phyloP scores from a whole-genome alignment of 2,329 filamentous ascomycete genomes.

The Pestalotiopsis sp. region DNA sequence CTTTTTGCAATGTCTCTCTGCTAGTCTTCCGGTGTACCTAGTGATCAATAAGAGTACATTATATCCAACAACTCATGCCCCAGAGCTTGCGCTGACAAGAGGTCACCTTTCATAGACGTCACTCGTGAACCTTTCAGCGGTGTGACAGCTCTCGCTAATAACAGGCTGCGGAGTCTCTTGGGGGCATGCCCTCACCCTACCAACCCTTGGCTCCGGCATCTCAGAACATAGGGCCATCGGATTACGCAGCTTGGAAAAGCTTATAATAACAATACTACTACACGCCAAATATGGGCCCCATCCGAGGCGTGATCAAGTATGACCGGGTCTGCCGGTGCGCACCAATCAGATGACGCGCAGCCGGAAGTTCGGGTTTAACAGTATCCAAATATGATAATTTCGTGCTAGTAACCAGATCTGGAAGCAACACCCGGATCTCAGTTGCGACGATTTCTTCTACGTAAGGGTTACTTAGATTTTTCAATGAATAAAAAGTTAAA shows the following conservation, averaged over 20 bases:
- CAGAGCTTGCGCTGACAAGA: not conserved
- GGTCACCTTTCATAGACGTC: not conserved
- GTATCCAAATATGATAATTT: not conserved
- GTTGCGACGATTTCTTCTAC: no score
- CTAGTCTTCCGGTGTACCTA: not conserved
- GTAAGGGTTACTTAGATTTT: no score
- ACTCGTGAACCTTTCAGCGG: not conserved
- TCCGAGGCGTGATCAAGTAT: not conserved
- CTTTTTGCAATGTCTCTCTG: no score
- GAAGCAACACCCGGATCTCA: not conserved
- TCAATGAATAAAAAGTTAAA: no score
- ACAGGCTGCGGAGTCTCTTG: not conserved
- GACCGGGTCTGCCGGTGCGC: not conserved
- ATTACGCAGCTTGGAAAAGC: not conserved
- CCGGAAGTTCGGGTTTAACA: not conserved
- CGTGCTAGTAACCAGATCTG: not conserved
- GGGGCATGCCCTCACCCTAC: not conserved
- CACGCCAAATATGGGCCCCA: not conserved
- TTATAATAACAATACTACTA: not conserved
- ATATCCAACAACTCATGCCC: no score
- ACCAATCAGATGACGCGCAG: not conserved
- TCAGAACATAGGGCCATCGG: not conserved
- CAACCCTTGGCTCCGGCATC: not conserved
- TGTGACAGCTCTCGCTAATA: not conserved
- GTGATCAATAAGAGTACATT: not conserved